Evolutionary conservation across 257 asterid species (phyloP), one percentile per base, ranked within the genome.

Genomic region (Rubia yunnanensis): DNA sequence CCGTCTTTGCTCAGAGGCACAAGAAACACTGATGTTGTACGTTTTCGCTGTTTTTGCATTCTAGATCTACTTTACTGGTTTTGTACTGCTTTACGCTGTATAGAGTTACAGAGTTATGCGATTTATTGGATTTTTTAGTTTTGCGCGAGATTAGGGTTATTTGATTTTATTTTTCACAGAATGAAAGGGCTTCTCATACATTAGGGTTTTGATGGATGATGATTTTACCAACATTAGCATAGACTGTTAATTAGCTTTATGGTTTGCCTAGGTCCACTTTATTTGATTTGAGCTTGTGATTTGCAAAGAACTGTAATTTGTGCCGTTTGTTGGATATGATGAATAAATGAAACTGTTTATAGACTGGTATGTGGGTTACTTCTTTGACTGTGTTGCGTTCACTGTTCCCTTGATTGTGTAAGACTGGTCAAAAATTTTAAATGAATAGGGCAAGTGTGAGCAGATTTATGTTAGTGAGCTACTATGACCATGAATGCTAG

Each of bases 1-100:
- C 80, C 10, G 67, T 59, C 1, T 75, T 79, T 28, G 79, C 54
- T 14, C 80, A 78, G 69, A 74, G 79, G 76, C 82, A 78, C 74
- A 38, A 64, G 66, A 73, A 78, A 52, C 71, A 71, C 66, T 71
- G 75, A 71, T 38, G 65, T n/a, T 3, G 58, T 63, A 55, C 64
- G 52, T 36, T 41, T 56, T 7, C 46, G n/a, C 38, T 57, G 10
- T 30, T 57, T 55, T 55, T 5, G 24, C 35, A 27, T 59, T 64
- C 20, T 64, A 54, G 70, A 71, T 71, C 70, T 38, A 60, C 8
- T 32, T n/a, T 60, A 7, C 63, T 34, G 27, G 27, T 20, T 50
- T n/a, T n/a, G n/a, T n/a, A n/a, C n/a, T n/a, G n/a, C n/a, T n/a
- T n/a, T n/a, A n/a, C n/a, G n/a, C n/a, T n/a, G n/a, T n/a, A n/a